phyloP scores from a whole-genome alignment of 306 rosid species.

The Corylus avellana region DNA sequence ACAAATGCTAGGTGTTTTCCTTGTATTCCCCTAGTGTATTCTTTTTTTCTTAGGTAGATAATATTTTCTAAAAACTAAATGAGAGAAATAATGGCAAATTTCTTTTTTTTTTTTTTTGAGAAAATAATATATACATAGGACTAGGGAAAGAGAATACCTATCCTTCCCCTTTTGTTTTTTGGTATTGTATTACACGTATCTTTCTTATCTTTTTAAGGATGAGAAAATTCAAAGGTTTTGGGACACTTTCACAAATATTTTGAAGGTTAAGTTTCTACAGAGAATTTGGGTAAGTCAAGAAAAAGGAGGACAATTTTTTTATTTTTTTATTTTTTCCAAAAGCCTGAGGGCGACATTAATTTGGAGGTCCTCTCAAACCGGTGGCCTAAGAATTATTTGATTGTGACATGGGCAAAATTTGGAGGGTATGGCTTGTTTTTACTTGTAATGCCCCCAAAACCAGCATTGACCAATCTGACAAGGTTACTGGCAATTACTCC shows the following conservation, averaged over 20 bases:
- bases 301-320: conserved; percentile 3
- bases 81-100: too few relatives aligned
- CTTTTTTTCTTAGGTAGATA: too few relatives aligned
- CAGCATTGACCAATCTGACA: too few relatives aligned
- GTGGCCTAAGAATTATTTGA: conserved; percentile 23
- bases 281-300: conserved; percentile 81
- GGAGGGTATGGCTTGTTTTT: conserved; percentile 98
- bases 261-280: conserved; percentile 92
- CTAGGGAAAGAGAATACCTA: too few relatives aligned
- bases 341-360: conserved; percentile 8
- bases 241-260: conserved; percentile 98
- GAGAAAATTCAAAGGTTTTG: conserved; percentile 85
- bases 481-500: too few relatives aligned
- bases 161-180: background rate
- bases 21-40: too few relatives aligned
- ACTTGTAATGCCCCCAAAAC: conserved; percentile 23
- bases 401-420: conserved; percentile 73
- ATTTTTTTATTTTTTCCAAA: conserved; percentile 4
- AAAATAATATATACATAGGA: too few relatives aligned
- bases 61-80: too few relatives aligned
- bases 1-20: too few relatives aligned
- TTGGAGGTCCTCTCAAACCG: conserved; percentile 21
- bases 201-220: conserved; percentile 50
- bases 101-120: too few relatives aligned
- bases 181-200: background rate